Conservation (phyloP, 768 basidiomycete genomes). For the Panaeolus papilionaceus region DNA sequence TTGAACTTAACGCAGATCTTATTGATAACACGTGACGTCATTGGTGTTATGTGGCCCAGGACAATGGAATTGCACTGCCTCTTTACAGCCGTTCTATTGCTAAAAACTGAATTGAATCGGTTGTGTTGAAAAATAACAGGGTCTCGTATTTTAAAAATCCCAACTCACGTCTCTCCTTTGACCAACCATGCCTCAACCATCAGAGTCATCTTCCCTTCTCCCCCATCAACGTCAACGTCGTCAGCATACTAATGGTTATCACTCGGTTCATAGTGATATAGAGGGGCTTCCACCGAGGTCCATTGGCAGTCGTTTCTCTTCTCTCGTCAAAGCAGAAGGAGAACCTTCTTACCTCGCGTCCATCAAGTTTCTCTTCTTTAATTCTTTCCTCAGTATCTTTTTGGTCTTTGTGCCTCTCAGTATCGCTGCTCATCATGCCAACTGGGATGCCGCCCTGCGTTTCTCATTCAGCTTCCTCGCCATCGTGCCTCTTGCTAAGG, state of each 20-base stretch:
- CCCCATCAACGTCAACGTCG: slow-evolving; percentile 48
- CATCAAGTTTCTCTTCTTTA: slow-evolving; percentile 64
- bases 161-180: slow-evolving; percentile 24
- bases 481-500: slow-evolving; percentile 89
- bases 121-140: no score
- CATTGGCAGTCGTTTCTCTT: slow-evolving; percentile 40
- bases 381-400: slow-evolving; percentile 76
- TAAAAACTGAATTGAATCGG: neutral
- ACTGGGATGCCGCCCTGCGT: slow-evolving; percentile 80
- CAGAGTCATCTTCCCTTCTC: slow-evolving; percentile 58
- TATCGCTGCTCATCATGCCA: slow-evolving; percentile 61
- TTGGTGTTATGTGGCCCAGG: neutral
- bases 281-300: slow-evolving; percentile 28
- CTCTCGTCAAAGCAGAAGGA: slow-evolving; percentile 60
- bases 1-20: slow-evolving; percentile 61
- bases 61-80: slow-evolving; percentile 32
- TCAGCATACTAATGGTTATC: neutral
- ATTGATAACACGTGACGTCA: slow-evolving; percentile 34
- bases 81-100: slow-evolving; percentile 13
- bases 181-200: slow-evolving; percentile 36
- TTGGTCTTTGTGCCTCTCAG: slow-evolving; percentile 84
- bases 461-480: slow-evolving; percentile 82
- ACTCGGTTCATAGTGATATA: slow-evolving; percentile 17
- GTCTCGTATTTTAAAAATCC: slow-evolving; percentile 1
- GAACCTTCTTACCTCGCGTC: slow-evolving; percentile 69